A percentile compares a stretch with the other conserved stretches of the same genome.
phyloP scores from a whole-genome alignment of 768 basidiomycete species.

The Lyophyllum atratum region DNA sequence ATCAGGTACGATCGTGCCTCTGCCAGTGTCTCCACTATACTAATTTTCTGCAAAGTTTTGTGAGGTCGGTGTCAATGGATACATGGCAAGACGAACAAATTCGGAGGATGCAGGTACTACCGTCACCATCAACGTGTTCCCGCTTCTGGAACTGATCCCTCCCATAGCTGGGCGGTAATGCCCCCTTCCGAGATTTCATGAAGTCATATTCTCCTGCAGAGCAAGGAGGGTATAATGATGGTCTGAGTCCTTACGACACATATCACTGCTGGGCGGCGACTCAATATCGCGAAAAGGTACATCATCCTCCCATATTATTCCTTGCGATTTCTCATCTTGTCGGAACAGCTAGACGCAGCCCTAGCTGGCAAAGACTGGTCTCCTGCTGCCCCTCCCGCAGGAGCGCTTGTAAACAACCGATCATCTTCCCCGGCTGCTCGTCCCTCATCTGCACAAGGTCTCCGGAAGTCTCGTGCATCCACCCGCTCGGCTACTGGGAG shows the following conservation, averaged over 20 bases:
- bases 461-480: constrained; percentile 84
- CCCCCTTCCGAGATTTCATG: constrained; percentile 78
- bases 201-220: constrained; percentile 64
- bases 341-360: constrained; percentile 76
- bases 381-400: constrained; percentile 68
- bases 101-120: constrained; percentile 80
- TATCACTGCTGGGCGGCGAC: constrained; percentile 95
- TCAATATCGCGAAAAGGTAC: constrained; percentile 93
- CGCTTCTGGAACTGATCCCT: constrained; percentile 3
- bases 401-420: constrained; percentile 36
- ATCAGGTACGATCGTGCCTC: constrained; percentile 55
- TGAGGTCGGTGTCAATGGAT: constrained; percentile 95
- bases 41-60: constrained; percentile 60
- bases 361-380: constrained; percentile 80
- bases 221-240: constrained; percentile 69
- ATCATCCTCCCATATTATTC: constrained; percentile 12
- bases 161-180: constrained; percentile 83
- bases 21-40: constrained; percentile 15
- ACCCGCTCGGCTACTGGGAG: constrained; percentile 50
- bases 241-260: constrained; percentile 65
- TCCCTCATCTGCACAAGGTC: constrained; percentile 76
- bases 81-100: constrained; percentile 92
- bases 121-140: not conserved
- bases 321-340: constrained; percentile 19
- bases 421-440: constrained; percentile 51